Evolutionary conservation across 2,329 filamentous ascomycete genomes (phyloP), one percentile per base, ranked within the genome.

Genomic region (Cytospora piceicola): DNA sequence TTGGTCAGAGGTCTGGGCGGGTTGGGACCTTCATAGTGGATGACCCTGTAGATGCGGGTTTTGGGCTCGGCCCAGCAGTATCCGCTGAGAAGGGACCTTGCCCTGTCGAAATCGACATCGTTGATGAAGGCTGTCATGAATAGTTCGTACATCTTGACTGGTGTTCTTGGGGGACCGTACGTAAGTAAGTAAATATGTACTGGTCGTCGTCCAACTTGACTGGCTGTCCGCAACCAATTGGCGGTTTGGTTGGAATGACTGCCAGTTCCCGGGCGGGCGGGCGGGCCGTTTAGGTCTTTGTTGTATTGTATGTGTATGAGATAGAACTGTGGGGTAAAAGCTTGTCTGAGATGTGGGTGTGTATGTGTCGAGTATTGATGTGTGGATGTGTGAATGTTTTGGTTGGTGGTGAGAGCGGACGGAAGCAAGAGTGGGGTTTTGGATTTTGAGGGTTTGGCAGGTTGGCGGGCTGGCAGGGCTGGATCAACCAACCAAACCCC

Each of bases 51-150:
- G 27, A 84, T 68, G 2, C 78, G 77, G 64, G 81, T 78, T 70
- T 81, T 83, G 1, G 85, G 81, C 2, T 78, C 76, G 82, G 86
- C 87, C 71, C 81, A 85, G 67, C 83, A 85, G 68, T 86, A 79
- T 22, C 86, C 86, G 65, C 84, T 80, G 8, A 90, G 75, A 12
- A 90, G 78, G 1, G 82, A 79, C 62, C 82, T 80, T 24, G 82
- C 82, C 65, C 76, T 79, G 58, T 77, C 74, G 42, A 85, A 77
- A 69, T 87, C 83, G 66, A 75, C 77, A 63, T 83, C 80, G 22
- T 79, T 77, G 61, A 89, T 79, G 55, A 81, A 73, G 12, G 83
- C 81, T 4, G 85, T 84, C 65, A 88, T 79, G 70, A 87, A 88
- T 22, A 88, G 76, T 74, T 88, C 85, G 71, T 87, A 82, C 85